Evolutionary conservation across 1,139 yeast genomes (phyloP).

Genomic region (Protomyces inundatus): DNA sequence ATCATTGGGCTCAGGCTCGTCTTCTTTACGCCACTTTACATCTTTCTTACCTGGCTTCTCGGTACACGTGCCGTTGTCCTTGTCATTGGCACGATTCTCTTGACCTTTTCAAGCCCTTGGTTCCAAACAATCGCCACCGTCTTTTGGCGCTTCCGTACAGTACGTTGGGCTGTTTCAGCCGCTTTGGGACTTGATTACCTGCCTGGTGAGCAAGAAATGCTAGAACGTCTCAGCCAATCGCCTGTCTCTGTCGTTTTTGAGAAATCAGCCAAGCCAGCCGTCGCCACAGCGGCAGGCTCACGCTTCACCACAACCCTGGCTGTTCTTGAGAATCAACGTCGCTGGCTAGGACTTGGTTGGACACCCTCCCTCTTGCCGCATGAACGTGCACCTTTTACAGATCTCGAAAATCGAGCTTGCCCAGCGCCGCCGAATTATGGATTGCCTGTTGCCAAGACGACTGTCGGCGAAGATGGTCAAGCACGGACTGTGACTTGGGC

Average conservation of each 20-base stretch:
- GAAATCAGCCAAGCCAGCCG: neutral
- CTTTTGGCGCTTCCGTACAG: constrained; percentile 24
- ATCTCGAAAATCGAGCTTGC: constrained; percentile 83
- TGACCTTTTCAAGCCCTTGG: constrained; percentile 25
- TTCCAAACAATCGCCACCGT: constrained; percentile 21
- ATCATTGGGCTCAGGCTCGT: constrained; percentile 13
- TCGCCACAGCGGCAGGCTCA: constrained; percentile 51
- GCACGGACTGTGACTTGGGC: constrained; percentile 50
- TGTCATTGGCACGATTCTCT: constrained; percentile 11
- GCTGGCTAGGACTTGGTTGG: constrained; percentile 99
- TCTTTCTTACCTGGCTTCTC: constrained; percentile 12
- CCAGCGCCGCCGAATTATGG: constrained; percentile 69
- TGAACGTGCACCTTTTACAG: constrained; percentile 92
- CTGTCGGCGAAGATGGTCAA: constrained; percentile 49
- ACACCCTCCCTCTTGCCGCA: constrained; percentile 83
- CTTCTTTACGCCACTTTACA: constrained; percentile 11
- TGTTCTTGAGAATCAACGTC: constrained; percentile 89
- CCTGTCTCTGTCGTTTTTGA: neutral
- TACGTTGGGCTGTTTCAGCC: constrained; percentile 14
- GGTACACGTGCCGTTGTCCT: constrained; percentile 7
- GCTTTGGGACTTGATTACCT: constrained; percentile 14
- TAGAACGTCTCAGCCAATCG: constrained; percentile 2
- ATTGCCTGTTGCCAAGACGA: constrained; percentile 67
- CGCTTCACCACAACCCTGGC: constrained; percentile 55
- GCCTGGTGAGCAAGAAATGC: constrained; percentile 20